Percentiles rank a stretch among this genome's conserved stretches.
Evolutionary conservation across 2,329 filamentous ascomycete species (phyloP).

Genomic region (Exophiala calicioides): DNA sequence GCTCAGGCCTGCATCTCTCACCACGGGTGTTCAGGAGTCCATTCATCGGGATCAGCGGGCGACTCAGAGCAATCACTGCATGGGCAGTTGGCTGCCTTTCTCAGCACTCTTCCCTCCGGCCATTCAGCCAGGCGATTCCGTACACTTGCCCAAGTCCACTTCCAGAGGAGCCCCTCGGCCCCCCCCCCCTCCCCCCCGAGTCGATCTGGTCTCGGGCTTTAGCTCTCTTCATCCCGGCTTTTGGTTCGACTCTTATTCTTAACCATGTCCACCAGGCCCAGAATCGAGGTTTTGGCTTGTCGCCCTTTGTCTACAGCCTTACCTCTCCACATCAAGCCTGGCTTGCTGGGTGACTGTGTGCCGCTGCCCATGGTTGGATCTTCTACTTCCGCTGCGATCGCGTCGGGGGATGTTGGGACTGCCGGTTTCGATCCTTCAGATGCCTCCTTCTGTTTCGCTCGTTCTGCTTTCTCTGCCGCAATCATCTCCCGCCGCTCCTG

Average conservation of each 20-base stretch:
- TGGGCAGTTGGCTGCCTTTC: too few species aligned
- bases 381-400: constrained; percentile 17
- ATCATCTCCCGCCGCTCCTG: constrained; percentile 38
- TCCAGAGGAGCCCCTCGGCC: too few species aligned
- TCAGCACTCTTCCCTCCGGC: too few species aligned
- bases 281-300: constrained; percentile 30
- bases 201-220: background rate
- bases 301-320: constrained; percentile 31
- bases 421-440: constrained; percentile 14
- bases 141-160: too few species aligned
- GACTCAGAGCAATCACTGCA: background rate
- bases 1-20: background rate
- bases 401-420: constrained; percentile 5
- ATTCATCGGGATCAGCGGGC: too few species aligned
- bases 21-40: background rate
- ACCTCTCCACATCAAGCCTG: constrained; percentile 24
- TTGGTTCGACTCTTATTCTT: constrained; percentile 27
- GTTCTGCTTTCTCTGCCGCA: constrained; percentile 30
- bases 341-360: constrained; percentile 16
- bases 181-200: background rate
- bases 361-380: constrained; percentile 8
- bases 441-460: constrained; percentile 18
- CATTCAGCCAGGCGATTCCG: too few species aligned
- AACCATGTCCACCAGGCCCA: constrained; percentile 26
- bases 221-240: constrained; percentile 26